phyloP scores from a whole-genome alignment of 2,329 filamentous ascomycete species.

The Ceratocystis alfenasii region DNA sequence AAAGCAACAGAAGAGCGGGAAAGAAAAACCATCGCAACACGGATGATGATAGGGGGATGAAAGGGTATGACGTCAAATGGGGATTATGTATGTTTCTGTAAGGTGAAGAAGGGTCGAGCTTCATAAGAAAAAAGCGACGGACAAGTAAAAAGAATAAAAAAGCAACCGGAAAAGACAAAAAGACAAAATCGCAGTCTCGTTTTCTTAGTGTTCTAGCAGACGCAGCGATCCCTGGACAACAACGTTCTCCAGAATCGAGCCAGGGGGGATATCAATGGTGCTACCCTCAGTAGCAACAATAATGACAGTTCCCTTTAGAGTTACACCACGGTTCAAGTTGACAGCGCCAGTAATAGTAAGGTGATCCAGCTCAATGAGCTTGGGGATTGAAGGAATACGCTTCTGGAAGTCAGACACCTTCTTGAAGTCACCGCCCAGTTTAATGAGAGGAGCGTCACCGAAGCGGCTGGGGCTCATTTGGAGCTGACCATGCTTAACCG shows the following conservation, averaged over 20 bases:
- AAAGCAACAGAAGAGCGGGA: neutral
- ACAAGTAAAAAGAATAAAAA: neutral
- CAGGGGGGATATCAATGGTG: constrained; percentile 94
- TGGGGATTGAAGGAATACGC: constrained; percentile 75
- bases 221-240: constrained; percentile 94
- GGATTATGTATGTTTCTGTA: constrained; percentile 9
- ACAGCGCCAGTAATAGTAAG: constrained; percentile 96
- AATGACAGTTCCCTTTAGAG: constrained; percentile 95
- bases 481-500: constrained; percentile 94
- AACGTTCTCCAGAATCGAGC: constrained; percentile 95
- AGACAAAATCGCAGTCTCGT: neutral
- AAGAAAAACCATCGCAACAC: constrained; percentile 2
- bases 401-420: constrained; percentile 97
- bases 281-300: constrained; percentile 96
- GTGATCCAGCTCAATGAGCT: constrained; percentile 85
- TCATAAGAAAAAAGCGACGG: constrained; percentile 6
- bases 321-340: constrained; percentile 90
- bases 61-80: neutral
- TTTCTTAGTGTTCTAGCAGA: constrained; percentile 49
- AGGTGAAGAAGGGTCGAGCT: neutral
- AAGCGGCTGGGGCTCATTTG: constrained; percentile 95
- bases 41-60: neutral
- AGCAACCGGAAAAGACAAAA: neutral
- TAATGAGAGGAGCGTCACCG: constrained; percentile 93
- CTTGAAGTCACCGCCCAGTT: constrained; percentile 98